Base-by-base conservation (phyloP, 169 alveolate species). In the Plasmodium adleri region DNA sequence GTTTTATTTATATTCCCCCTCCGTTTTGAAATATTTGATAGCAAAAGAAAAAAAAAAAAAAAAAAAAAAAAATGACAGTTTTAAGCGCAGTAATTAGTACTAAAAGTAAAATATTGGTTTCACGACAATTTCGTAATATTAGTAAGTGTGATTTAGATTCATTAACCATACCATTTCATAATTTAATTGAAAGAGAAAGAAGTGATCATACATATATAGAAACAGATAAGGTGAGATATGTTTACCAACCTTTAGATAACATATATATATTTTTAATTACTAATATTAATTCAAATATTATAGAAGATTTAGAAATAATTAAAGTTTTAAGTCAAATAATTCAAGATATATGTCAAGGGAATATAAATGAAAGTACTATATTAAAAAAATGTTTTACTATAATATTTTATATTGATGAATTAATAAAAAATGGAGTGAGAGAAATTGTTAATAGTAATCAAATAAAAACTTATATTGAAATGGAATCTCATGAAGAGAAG, bases 401-500 rank as follows among this genome's bases (percentile, higher is more conserved):
- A 28, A 91, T 94, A 7, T 94, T 94, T 59, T 88, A 94, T 80
- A 94, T 94, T 88, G 96, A 94, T 62, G 96, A 94, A 47, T 74
- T 94, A 28, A 92, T 94, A 22, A 92, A 91, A 71, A 91, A 94
- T 88, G 93, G 93, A 20, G 76, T 88, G 9, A 90, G 94, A 26
- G 96, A 94, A 74, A 91, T 75, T 22, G 83, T 94, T 71, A 92
- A 94, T 24, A 74, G 67, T 17, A 95, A 94, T 63, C 95, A 94
- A 26, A 92, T 94, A 58, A 91, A 94, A 62, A 91, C 91, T 28
- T 94, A 93, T 71, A 94, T 94, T 2, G 94, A 88, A 47, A 94
- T 94, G 96, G 96, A 94, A 66, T 94, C 96, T 7, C 94, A 94
- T 58, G 96, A 94, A 54, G 96, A 94, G 56, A 93, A 93, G 74